Base-by-base conservation (phyloP, 2,329 filamentous ascomycete species). In the Neonectria coccinea region DNA sequence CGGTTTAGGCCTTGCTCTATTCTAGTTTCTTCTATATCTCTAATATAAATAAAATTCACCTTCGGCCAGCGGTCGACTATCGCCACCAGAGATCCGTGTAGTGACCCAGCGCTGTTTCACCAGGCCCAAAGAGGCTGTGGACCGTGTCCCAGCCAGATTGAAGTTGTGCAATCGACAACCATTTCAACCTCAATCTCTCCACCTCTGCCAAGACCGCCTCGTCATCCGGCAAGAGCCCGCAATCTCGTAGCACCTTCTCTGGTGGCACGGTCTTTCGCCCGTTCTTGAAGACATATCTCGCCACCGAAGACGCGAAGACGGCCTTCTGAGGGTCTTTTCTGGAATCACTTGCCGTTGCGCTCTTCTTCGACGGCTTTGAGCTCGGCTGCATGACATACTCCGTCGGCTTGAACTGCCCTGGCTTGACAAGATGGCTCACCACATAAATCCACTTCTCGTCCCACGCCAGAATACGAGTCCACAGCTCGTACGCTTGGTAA, bases 381-480 rank as follows among this genome's bases (percentile, higher is more conserved):
- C 4, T 31, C n/a, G 56, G 51, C 11, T 60, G 56, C 56, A 66
- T 60, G 4, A 50, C 52, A 33, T 64, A 66, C 39, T 66, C 64
- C 11, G 39, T 42, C 5, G 64, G 64, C 9, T 44, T 33, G 16
- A 64, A 64, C 12, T 27, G 36, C 12, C 59, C 58, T 11, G 58
- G 33, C 31, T 44, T 51, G 45, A 67, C 65, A 27, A 69, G 67
- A 41, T 69, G 62, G 7, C 65, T 67, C 4, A 69, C 54, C 5
- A 67, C 33, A 48, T 69, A 69, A 5, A 69, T 39, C 67, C 67
- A 69, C 16, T 69, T 69, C 22, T 67, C 59, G 9, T 69, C 67
- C 67, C 67, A 69, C 0, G 65, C 53, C 2, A 69, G 20, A 8
- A 69, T 54, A 4, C 61, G 44, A 7, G 65, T 64, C 67, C 65